Evolutionary conservation across 2,329 filamentous ascomycete genomes (phyloP).

Genomic region (Penicillium occitanis): DNA sequence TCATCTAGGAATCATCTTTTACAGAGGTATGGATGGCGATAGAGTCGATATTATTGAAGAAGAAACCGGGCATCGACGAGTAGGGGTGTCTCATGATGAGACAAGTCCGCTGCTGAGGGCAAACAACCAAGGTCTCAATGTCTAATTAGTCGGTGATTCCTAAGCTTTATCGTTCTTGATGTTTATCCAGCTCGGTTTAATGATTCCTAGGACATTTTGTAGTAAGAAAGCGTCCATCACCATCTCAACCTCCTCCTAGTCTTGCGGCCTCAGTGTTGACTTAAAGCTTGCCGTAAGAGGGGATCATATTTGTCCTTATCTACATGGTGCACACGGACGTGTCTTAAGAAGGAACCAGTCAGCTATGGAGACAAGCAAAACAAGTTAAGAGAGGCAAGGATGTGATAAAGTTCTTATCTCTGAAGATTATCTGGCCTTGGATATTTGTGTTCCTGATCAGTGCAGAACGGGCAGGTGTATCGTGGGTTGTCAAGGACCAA

Average conservation of each 20-base stretch:
- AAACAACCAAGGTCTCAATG: not conserved
- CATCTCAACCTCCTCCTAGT: not conserved
- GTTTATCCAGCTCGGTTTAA: not conserved
- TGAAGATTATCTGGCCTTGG: not conserved
- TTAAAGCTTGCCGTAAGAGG: not conserved
- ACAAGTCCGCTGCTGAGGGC: slow-evolving; percentile 16
- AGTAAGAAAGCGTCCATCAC: not conserved
- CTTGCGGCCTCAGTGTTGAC: not conserved
- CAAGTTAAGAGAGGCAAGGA: not conserved
- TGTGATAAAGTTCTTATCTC: not conserved
- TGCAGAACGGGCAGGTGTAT: not conserved
- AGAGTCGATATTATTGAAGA: not conserved
- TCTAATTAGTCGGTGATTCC: not conserved
- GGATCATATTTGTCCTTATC: not conserved
- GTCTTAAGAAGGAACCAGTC: not conserved
- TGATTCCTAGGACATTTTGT: not conserved
- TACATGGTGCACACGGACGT: not conserved
- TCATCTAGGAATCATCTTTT: slow-evolving; percentile 18
- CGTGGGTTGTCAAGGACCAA: not conserved
- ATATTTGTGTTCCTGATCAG: not conserved
- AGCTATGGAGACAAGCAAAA: not conserved
- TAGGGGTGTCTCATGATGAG: not conserved
- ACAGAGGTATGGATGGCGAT: slow-evolving; percentile 12
- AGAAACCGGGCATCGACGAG: not conserved
- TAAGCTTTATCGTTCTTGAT: not conserved